phyloP scores from a whole-genome alignment of 176 grass and related monocot genomes.

The Oryza australiensis region DNA sequence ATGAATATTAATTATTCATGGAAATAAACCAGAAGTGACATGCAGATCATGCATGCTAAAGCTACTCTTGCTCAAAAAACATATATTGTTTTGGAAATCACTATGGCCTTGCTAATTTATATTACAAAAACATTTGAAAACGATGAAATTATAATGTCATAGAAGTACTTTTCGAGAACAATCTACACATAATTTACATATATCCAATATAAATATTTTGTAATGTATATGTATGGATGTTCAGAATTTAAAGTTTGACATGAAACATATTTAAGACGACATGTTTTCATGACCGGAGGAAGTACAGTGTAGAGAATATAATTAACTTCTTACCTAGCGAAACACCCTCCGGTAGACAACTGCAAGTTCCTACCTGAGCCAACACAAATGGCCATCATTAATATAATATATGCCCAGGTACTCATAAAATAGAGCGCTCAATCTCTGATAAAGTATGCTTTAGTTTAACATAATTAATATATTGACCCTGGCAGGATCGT shows the following conservation, averaged over 20 bases:
- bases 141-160: too few species aligned
- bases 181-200: too few species aligned
- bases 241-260: too few species aligned
- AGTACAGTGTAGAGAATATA: not conserved
- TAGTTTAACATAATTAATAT: not conserved
- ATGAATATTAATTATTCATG: not conserved
- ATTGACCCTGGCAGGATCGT: constrained; percentile 63
- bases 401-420: not conserved
- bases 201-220: not conserved
- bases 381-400: not conserved
- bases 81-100: too few species aligned
- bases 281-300: too few species aligned
- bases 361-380: not conserved
- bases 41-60: not conserved
- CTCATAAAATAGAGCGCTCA: constrained; percentile 16
- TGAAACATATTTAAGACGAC: too few species aligned
- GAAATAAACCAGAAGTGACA: not conserved
- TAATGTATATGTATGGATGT: too few species aligned
- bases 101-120: too few species aligned
- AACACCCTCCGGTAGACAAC: not conserved
- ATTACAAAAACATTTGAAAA: too few species aligned
- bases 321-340: not conserved
- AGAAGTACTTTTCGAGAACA: too few species aligned
- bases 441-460: constrained; percentile 28
- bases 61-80: not conserved